phyloP scores from a whole-genome alignment of 2,329 filamentous ascomycete genomes.

The Phialophora tarda region DNA sequence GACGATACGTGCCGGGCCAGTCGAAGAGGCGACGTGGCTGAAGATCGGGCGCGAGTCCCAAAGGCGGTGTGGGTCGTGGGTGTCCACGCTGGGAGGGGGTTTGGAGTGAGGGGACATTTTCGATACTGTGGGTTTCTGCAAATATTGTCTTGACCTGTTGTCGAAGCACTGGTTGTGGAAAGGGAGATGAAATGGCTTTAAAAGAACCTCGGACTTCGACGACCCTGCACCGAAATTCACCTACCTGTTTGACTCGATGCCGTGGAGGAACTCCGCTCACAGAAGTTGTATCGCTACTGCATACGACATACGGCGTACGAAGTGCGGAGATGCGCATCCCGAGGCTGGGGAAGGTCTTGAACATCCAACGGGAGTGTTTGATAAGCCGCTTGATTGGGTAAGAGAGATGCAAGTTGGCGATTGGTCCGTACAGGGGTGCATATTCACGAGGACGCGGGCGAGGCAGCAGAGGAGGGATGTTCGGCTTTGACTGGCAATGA shows the following conservation, averaged over 20 bases:
- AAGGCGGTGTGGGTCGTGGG: constrained; percentile 26
- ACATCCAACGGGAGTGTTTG: background rate
- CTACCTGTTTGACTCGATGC: background rate
- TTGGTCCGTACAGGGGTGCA: background rate
- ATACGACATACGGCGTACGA: constrained; percentile 18
- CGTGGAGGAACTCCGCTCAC: background rate
- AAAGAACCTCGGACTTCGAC: constrained; percentile 10
- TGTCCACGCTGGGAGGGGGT: constrained; percentile 24
- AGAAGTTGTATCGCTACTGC: background rate
- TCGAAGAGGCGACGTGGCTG: constrained; percentile 31
- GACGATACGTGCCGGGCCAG: constrained; percentile 27
- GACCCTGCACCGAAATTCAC: background rate
- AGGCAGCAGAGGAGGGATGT: background rate
- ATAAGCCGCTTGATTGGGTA: constrained; percentile 5
- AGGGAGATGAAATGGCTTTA: background rate
- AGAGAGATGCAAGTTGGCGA: constrained; percentile 6
- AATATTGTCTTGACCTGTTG: background rate
- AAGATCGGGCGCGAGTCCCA: constrained; percentile 30
- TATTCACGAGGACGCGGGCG: background rate
- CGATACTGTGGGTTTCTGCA: background rate
- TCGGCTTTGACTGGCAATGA: background rate
- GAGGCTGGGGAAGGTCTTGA: background rate
- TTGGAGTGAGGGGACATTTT: constrained; percentile 23
- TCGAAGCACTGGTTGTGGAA: background rate
- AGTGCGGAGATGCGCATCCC: constrained; percentile 21